phyloP scores from a whole-genome alignment of 2,329 filamentous ascomycete species.

The Monilinia vaccinii-corymbosi region DNA sequence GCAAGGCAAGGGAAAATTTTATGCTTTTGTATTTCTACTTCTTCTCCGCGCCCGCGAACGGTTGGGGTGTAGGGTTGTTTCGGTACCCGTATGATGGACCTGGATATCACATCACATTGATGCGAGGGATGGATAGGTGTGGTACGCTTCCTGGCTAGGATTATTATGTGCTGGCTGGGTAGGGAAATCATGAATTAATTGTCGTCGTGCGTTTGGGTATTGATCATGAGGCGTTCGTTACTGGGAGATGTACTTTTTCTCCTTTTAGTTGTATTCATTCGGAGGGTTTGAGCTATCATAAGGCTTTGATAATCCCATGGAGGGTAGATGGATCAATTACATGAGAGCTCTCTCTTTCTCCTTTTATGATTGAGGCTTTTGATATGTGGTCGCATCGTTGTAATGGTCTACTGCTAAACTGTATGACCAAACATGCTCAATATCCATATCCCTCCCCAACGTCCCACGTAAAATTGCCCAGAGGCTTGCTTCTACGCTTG shows the following conservation, averaged over 20 bases:
- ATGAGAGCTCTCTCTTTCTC: neutral
- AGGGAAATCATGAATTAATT: neutral
- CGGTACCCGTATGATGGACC: slow-evolving; percentile 3
- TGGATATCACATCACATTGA: slow-evolving; percentile 3
- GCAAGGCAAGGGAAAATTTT: neutral
- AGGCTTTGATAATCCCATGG: neutral
- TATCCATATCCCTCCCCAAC: neutral
- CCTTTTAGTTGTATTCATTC: neutral
- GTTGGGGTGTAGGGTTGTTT: neutral
- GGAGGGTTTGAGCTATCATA: neutral
- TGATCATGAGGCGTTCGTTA: neutral
- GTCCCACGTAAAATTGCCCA: no score
- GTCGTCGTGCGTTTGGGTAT: slow-evolving; percentile 1
- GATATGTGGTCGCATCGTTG: neutral
- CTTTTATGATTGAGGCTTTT: neutral
- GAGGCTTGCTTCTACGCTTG: no score
- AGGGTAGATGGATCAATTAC: neutral
- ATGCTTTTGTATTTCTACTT: slow-evolving; percentile 9
- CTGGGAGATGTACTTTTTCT: slow-evolving; percentile 28
- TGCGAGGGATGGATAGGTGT: neutral
- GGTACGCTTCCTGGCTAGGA: slow-evolving; percentile 1
- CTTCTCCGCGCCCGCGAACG: neutral
- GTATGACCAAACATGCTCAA: neutral
- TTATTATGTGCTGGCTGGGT: neutral
- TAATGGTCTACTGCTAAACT: neutral